Base-by-base conservation (phyloP, 1,139 yeast species). In the Yamadazyma mexicana region DNA sequence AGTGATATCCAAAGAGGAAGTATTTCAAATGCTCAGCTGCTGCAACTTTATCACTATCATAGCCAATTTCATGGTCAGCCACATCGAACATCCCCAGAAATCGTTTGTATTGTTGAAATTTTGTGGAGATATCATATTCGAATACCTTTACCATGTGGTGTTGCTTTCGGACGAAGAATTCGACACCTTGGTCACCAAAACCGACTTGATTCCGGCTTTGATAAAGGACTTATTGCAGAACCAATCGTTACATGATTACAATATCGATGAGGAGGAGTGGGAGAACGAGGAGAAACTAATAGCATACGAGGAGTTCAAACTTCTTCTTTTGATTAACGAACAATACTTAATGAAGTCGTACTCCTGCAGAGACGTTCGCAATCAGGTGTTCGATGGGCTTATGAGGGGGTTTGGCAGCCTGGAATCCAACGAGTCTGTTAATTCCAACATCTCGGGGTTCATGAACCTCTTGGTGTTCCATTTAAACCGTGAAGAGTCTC, bases 401-500 rank as follows among this genome's bases (percentile, higher is more conserved):
- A 56, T 73, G 48, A 50, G 58, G 31, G 49, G 45, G 14, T 6
- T 20, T 20, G 22, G 47, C 17, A 20, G 40, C 11, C 40, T 40
- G 7, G 50, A 45, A 16, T 38, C 42, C 16, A 38, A 51, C 9
- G 51, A 54, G 43, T 41, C 57, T 14, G 50, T 54, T 14, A 54
- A 57, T 17, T 49, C 46, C 8, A 47, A 52, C 47, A 64, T 49
- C n/a, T 56, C 70, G 2, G 69, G 69, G 8, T 72, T 72, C 40
- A 61, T 69, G 38, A 71, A 71, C 41, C 48, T 71, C 17, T 47
- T 70, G 31, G 66, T 71, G 16, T 70, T 66, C 47, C 80, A 86
- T 53, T 75, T 91, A 56, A 91, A 91, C 58, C 69, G 98, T 43
- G 89, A 84, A 49, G 78, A 77, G 39, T 89, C 91, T 44, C 73